Conservation (phyloP, 169 alveolate genomes). For the Perkinsus chesapeaki region DNA sequence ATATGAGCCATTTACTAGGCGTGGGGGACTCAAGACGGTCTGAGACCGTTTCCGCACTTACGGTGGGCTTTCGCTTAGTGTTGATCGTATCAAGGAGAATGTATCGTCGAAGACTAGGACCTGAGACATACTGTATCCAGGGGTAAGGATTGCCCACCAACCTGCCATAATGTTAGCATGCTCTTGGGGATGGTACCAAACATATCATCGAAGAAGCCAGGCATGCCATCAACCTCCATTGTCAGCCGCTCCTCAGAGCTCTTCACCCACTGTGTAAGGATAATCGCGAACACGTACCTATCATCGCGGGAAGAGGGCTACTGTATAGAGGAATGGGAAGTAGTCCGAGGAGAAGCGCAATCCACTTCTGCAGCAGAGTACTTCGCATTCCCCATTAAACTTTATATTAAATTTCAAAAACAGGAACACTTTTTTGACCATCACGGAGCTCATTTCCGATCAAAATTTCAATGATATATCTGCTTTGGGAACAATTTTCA, state of each 20-base stretch:
- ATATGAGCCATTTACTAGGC: no score
- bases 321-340: background rate
- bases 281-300: background rate
- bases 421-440: no score
- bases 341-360: no score
- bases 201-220: background rate
- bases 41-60: background rate
- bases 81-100: background rate
- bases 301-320: background rate
- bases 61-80: background rate
- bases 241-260: background rate
- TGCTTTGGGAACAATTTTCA: no score
- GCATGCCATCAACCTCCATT: background rate
- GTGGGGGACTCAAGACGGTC: background rate
- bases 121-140: background rate
- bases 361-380: no score
- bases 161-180: background rate
- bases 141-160: background rate
- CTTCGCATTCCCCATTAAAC: no score
- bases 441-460: no score
- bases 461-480: no score
- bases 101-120: constrained; percentile 11
- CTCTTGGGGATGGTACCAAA: background rate
- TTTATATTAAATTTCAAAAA: no score
- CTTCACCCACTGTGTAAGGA: background rate